Evolutionary conservation across 202 grass and related monocot genomes (phyloP), one percentile per base, ranked within the genome.

Genomic region (Panicum hallii): DNA sequence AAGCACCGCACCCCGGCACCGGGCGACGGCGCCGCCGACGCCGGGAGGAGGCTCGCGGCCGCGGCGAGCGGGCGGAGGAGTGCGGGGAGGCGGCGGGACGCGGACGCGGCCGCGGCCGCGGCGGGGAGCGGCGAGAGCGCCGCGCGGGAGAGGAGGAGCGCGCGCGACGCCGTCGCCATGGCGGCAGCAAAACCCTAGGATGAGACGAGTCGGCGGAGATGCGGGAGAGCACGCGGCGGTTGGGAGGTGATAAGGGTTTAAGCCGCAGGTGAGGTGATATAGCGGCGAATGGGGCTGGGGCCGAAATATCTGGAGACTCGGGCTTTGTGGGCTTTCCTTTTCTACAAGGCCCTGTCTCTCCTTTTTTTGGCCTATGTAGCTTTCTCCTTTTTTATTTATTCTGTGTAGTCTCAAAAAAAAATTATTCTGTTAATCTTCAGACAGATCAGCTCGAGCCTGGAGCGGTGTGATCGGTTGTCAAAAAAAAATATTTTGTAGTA

Each of bases 131-230:
- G 48, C 16, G 82, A 86, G 76, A 83, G 82, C 70, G 77, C 61
- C 60, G 54, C 68, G 9, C 74, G 87, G 46, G 53, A 84, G 52
- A 84, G 42, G 72, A 85, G 54, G 67, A 83, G 63, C 22, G 83
- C 60, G 75, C 90, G 86, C 67, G 74, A 75, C 69, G 83, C 90
- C 75, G 72, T 61, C 64, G 79, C 72, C 82, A 89, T 82, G 49
- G 56, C 62, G 66, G 46, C 19, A 57, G 15, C 53, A 63, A 92
- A 89, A 89, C 74, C 83, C 79, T 86, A 80, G 79, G 9, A 19
- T 13, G 69, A 4, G 30, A 62, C 53, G 81, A 70, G 40, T 15
- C 30, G 69, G 13, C 5, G 43, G n/a, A 52, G 62, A 19, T 17
- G 77, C 30, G 14, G 62, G 69, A 26, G 28, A 44, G n/a, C 20